These are phyloP conservation scores for Podospora australis DNA, from an alignment of 495 filamentous ascomycete genomes.

Conservation along the genomic window DNA sequence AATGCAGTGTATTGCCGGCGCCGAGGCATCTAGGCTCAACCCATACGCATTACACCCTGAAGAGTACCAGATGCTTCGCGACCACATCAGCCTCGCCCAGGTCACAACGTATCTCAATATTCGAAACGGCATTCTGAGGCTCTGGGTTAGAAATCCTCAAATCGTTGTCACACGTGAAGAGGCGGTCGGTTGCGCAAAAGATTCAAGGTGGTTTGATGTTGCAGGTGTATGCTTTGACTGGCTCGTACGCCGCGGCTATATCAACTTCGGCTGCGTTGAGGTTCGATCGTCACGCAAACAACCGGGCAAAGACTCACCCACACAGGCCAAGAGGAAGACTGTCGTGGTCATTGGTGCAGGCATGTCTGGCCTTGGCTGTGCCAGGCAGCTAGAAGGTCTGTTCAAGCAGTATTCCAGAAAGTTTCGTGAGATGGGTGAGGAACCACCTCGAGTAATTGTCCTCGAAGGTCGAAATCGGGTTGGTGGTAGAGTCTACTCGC, in stretches of 20 bases:
- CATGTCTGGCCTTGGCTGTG: conserved; percentile 86
- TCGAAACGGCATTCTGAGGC: conserved; percentile 83
- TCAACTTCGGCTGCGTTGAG: conserved; percentile 92
- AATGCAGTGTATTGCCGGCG: conserved; percentile 79
- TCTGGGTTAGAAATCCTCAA: conserved; percentile 88
- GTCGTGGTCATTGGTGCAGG: conserved; percentile 91
- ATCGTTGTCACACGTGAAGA: conserved; percentile 81
- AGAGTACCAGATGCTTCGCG: conserved; percentile 72
- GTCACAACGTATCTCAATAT: conserved; percentile 97
- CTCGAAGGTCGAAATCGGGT: conserved; percentile 83
- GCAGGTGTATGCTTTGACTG: conserved; percentile 88
- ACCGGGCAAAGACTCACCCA: conserved; percentile 16
- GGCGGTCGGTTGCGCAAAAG: conserved; percentile 86
- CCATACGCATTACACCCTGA: conserved; percentile 82
- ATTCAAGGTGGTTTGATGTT: conserved; percentile 82
- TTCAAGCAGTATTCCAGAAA: conserved; percentile 67
- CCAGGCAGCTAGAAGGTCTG: conserved; percentile 80
- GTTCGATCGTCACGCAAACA: conserved; percentile 28
- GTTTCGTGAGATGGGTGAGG: conserved; percentile 55
- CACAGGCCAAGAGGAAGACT: conserved; percentile 50
- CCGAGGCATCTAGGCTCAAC: conserved; percentile 81
- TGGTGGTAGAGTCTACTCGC: conserved; percentile 93
- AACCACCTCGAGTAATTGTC: conserved; percentile 66
- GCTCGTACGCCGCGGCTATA: conserved; percentile 85
- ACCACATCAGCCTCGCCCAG: conserved; percentile 78